Conservation (phyloP, 2,329 filamentous ascomycete genomes). For the Alternaria atra region DNA sequence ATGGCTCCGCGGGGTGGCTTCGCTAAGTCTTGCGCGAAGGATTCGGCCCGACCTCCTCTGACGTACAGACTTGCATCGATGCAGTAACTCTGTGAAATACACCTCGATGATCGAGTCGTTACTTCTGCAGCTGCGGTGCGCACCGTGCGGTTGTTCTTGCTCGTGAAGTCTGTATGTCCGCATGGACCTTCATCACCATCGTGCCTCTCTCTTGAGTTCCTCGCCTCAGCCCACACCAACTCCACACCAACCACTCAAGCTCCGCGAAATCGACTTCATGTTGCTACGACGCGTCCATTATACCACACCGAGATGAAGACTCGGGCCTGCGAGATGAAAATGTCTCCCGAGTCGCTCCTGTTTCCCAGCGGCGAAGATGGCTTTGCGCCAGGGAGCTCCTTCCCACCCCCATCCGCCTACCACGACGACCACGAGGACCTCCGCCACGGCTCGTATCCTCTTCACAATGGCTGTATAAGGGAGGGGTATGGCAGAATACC, state of each 20-base stretch:
- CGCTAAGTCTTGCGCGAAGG: background rate
- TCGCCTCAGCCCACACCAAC: constrained; percentile 1
- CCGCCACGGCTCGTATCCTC: background rate
- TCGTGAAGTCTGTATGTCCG: background rate
- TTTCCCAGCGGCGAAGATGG: background rate
- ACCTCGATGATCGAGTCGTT: background rate
- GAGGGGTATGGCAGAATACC: background rate
- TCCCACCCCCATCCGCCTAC: background rate
- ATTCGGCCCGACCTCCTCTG: constrained; percentile 13
- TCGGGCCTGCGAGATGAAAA: background rate
- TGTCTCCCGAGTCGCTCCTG: constrained; percentile 3
- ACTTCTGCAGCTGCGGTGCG: background rate
- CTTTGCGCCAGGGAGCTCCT: background rate
- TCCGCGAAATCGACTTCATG: background rate
- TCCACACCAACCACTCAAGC: constrained; percentile 3
- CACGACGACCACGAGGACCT: constrained; percentile 1
- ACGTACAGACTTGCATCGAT: background rate
- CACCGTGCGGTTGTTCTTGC: background rate
- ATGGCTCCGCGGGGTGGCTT: constrained; percentile 2
- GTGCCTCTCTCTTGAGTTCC: constrained; percentile 10
- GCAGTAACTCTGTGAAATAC: background rate
- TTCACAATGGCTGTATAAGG: background rate
- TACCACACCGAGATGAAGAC: background rate
- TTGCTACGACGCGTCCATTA: background rate
- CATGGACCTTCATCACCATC: background rate